Evolutionary conservation across 1,139 yeast species (phyloP), one percentile per base, ranked within the genome.

Genomic region (Candida smagusa): DNA sequence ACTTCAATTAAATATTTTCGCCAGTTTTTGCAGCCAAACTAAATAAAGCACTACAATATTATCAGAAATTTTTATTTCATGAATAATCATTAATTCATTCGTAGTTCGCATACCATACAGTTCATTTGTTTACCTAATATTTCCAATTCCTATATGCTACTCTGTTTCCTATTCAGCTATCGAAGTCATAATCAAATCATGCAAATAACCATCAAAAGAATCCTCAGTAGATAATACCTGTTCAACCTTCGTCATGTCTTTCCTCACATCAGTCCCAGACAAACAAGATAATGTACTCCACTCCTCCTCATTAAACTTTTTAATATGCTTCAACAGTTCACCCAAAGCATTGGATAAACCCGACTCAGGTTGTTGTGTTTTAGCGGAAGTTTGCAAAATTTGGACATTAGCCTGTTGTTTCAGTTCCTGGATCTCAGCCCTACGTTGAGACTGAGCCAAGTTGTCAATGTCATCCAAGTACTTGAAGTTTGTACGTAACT

Each of bases 401-500:
- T 69, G 72, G 27, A 66, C 68, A 35, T 68, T 77, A 41, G 57
- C 59, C 54, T 58, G 61, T 46, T 53, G 57, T 46, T 63, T 66
- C 0, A 43, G n/a, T 6, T 36, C 41, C 2, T 47, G 38, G 4
- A 50, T 49, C 33, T 54, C 57, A 25, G 58, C 60, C 37, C 58
- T 57, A 34, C 50, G 50, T 43, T 56, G 65, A n/a, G 48, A 52
- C 37, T 48, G 54, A 35, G 52, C 58, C 28, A 49, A 45, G 11
- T 50, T 50, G 39, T 71, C 77, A 28, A 64, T 37, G 30, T 68
- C 77, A 53, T 85, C 95, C 37, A 89, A 78, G 55, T 89, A 86
- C 46, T 74, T 76, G 63, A 92, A 88, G 44, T 77, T 76, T 2
- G 97, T 94, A 51, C 96, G 73, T 45, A 92, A 59, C 59, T 90